Evolutionary conservation across 805 yeast species (phyloP).

Genomic region (Candida silvicultrix): DNA sequence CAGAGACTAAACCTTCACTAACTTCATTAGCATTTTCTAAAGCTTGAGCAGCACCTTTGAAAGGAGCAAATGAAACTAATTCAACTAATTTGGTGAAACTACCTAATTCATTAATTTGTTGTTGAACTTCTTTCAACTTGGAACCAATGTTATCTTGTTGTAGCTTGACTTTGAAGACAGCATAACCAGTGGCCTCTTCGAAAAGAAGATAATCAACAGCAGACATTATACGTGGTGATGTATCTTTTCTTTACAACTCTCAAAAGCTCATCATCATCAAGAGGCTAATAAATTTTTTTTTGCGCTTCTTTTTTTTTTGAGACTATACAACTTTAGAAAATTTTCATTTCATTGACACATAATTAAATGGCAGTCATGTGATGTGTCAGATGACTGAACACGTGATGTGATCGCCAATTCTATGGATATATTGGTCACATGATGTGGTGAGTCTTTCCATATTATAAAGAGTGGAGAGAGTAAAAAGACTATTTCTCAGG

Average conservation of each 20-base stretch:
- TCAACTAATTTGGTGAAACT: constrained; percentile 89
- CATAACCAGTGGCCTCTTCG: constrained; percentile 99
- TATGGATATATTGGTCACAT: no score
- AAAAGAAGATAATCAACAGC: constrained; percentile 87
- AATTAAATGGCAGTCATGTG: no score
- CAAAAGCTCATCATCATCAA: neutral
- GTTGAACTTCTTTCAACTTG: constrained; percentile 89
- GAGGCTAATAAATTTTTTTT: neutral
- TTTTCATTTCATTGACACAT: neutral
- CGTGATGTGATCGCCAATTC: no score
- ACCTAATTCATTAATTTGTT: constrained; percentile 77
- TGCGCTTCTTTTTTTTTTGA: neutral
- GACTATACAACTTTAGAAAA: neutral
- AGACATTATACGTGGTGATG: constrained; percentile 27
- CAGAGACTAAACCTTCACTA: constrained; percentile 94
- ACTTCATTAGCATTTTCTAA: constrained; percentile 97
- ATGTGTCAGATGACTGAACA: no score
- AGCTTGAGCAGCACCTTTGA: constrained; percentile 99
- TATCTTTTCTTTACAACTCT: no score
- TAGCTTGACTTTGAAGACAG: constrained; percentile 85
- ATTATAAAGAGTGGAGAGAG: no score
- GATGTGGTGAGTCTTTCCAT: no score
- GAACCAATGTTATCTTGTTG: constrained; percentile 95
- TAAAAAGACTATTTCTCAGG: no score
- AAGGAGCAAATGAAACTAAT: constrained; percentile 93